Conservation (phyloP, 2,329 filamentous ascomycete genomes). For the Mariannaea sp. region DNA sequence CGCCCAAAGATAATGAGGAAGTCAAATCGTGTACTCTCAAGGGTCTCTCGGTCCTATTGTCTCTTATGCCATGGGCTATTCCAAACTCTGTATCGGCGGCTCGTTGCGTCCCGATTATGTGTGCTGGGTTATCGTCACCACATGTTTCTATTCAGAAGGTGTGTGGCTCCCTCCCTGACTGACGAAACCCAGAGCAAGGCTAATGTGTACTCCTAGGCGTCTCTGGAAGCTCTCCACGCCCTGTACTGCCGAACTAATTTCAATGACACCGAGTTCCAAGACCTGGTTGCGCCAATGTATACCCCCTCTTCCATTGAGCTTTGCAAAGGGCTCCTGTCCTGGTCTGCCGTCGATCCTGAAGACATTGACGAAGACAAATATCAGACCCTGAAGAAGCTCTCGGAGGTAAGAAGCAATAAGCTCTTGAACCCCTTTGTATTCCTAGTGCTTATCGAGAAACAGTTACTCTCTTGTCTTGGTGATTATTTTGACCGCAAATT, state of each 20-base stretch:
- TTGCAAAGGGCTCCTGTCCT: slow-evolving; percentile 75
- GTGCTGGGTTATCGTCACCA: slow-evolving; percentile 70
- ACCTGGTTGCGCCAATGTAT: slow-evolving; percentile 81
- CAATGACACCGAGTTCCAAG: slow-evolving; percentile 76
- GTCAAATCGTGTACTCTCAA: slow-evolving; percentile 75
- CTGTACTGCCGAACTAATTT: slow-evolving; percentile 78
- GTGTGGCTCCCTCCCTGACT: background rate
- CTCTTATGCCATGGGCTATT: slow-evolving; percentile 85
- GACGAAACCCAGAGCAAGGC: background rate
- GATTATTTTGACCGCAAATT: slow-evolving; percentile 83
- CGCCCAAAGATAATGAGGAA: slow-evolving; percentile 67
- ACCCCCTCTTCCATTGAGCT: slow-evolving; percentile 71
- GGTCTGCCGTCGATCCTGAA: slow-evolving; percentile 77
- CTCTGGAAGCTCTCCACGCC: slow-evolving; percentile 81
- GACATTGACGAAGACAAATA: slow-evolving; percentile 93
- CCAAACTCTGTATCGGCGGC: slow-evolving; percentile 78
- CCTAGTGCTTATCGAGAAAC: slow-evolving; percentile 2
- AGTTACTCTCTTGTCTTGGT: slow-evolving; percentile 85
- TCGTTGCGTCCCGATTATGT: slow-evolving; percentile 71
- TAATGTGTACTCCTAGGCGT: slow-evolving; percentile 57
- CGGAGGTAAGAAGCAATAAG: slow-evolving; percentile 68
- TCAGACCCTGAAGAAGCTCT: slow-evolving; percentile 88
- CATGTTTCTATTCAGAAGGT: slow-evolving; percentile 78
- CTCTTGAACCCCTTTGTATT: background rate
- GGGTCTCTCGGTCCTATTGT: slow-evolving; percentile 75